Conservation (phyloP, 306 rosid species). For the Cicer pinnatifidum region DNA sequence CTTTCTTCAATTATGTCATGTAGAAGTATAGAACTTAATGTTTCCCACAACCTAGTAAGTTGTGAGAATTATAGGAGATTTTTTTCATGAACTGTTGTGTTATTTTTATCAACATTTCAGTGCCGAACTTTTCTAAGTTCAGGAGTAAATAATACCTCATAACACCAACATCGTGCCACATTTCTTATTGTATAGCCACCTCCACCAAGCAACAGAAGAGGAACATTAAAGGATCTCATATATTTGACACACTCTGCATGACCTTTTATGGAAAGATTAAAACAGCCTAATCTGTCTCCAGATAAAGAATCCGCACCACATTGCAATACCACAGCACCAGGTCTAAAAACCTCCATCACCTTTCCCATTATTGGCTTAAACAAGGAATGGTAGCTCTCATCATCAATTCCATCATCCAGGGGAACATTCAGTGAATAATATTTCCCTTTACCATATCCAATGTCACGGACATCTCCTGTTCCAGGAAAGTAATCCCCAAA, state of each 20-base stretch:
- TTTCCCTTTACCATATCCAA: constrained; percentile 55
- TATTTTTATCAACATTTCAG: not conserved
- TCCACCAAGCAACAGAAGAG: constrained; percentile 57
- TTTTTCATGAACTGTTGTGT: constrained; percentile 1
- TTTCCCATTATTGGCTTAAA: constrained; percentile 59
- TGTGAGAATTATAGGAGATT: constrained; percentile 5
- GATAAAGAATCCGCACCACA: constrained; percentile 63
- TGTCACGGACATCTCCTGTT: constrained; percentile 58
- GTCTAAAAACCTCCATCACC: constrained; percentile 58
- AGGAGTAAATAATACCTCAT: constrained; percentile 50
- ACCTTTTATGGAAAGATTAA: constrained; percentile 57
- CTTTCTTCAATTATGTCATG: not conserved
- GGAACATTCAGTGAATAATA: constrained; percentile 59
- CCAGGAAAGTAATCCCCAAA: constrained; percentile 64
- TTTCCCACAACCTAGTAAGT: not conserved
- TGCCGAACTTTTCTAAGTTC: not conserved
- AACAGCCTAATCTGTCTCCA: constrained; percentile 61
- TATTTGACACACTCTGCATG: constrained; percentile 56
- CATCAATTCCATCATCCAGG: constrained; percentile 58
- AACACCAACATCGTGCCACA: constrained; percentile 64
- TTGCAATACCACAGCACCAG: constrained; percentile 60
- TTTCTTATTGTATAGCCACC: constrained; percentile 62
- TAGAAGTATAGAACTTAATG: not conserved
- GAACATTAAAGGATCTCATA: constrained; percentile 60
- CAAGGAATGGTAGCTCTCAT: constrained; percentile 56